Base-by-base conservation (phyloP, 345 rosid species). In the Boechera retrofracta region DNA sequence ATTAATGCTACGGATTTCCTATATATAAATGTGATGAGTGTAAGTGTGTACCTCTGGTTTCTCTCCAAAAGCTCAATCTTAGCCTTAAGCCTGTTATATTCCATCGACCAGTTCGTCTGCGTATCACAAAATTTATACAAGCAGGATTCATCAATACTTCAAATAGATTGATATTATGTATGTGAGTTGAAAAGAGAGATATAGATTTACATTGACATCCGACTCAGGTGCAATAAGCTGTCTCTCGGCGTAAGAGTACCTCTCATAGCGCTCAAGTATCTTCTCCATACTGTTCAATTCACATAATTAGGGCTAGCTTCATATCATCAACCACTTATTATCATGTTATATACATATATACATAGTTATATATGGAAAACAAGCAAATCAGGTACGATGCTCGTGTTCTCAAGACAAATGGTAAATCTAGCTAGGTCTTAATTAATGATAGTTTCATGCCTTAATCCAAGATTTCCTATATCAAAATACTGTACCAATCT, bases 1-100 rank as follows among this genome's bases (percentile, higher is more conserved):
- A 53, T 10, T 8, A 44, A 5, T 3, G 28, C 12, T 4, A 45
- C 10, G 59, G 15, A 4, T 71, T 64, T 70, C 55, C 29, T 16
- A 32, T 18, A 49, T 9, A 53, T 1, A 24, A 41, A 5, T 36
- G 31, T 49, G 24, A n/a, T 44, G 12, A 48, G 45, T 55, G 47
- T 24, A 44, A 55, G 36, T 31, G 26, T 73, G 52, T 81, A 92
- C 98, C 97, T 89, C 28, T 89, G 93, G 82, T 86, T 92, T 83
- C 81, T 90, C 75, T 90, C 90, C 53, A 94, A 75, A 80, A 90
- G 92, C 78, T 92, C 98, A 65, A 92, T 83, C 82, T 89, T 94
- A 53, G 89, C 92, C 87, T 89, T 94, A 53, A 92, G 90, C 64
- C 87, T 89, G 72, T 89, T 87, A 67, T 85, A 88, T 79, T 94